Base-by-base conservation (phyloP, 2,329 filamentous ascomycete species). In the Elsinoe arachidis region DNA sequence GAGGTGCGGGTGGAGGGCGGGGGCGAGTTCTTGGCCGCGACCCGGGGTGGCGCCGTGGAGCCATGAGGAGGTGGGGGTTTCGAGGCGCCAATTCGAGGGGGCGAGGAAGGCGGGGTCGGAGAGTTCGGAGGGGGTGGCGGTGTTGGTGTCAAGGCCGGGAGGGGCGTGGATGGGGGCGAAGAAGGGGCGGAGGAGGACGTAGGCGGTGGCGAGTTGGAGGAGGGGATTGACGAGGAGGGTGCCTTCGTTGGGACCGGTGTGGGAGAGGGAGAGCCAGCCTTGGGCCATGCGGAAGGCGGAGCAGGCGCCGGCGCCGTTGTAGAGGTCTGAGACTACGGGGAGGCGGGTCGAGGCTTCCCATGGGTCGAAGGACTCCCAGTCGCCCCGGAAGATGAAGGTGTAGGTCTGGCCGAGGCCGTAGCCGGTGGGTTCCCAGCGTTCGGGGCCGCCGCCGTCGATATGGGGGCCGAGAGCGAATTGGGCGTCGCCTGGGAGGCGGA, bases 271-370 rank as follows among this genome's bases (percentile, higher is more conserved):
- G 55, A 96, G 71, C 91, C 91, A 96, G 15, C 90, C 91, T 72
- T 96, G 91, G 70, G 88, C 92, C 79, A 90, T 87, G 38, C 92
- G 81, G 72, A 96, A 90, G 76, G 90, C 89, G 46, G 80, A 86
- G 72, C 89, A 95, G 0, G 87, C 84, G 0, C 91, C 90, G 0
- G 90, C 79, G 0, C 90, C 89, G 53, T 88, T 79, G 68, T 96
- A 93, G 34, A 91, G 73, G 69, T 96, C 86, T 60, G 82, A 84
- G 2, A 83, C 79, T 2, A 86, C 88, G 0, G 74, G 71, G 0
- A 92, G 76, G 3, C 91, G 80, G 5, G 81, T 80, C 61, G 80
- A 83, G 0, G 84, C 84, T 65, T 96, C 89, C 82, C 86, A 96
- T 0, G 90, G 82, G 65, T 96, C 88, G 66, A 89, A 91, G 2